Percentiles rank a stretch among this genome's conserved stretches.
These are phyloP conservation scores for Fraxinus quadrangulata DNA, from an alignment of 257 asterid species.

Conservation along the genomic window DNA sequence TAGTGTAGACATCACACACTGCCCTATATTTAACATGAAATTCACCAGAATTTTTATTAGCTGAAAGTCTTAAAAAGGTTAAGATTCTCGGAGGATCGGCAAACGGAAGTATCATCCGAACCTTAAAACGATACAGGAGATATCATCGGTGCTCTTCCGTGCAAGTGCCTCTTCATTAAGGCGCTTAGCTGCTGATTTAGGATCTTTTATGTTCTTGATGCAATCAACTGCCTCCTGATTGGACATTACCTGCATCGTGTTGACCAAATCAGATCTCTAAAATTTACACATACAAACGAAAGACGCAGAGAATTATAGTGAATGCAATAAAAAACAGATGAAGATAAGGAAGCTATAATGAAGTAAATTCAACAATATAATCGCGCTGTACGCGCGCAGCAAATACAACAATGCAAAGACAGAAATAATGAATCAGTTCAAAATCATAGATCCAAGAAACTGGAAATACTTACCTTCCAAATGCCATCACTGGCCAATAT, in stretches of 20 bases:
- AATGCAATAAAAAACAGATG: not conserved
- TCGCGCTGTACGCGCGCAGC: not conserved
- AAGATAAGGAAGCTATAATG: not conserved
- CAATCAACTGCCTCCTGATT: constrained; percentile 91
- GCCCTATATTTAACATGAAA: not conserved
- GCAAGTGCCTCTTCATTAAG: constrained; percentile 74
- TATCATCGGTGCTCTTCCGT: constrained; percentile 74
- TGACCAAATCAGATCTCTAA: not conserved
- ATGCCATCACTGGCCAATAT: constrained; percentile 95
- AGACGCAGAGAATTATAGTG: not conserved
- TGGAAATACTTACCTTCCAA: constrained; percentile 67
- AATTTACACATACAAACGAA: not conserved
- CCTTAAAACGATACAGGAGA: constrained; percentile 70
- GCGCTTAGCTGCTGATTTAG: constrained; percentile 64
- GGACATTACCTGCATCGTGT: constrained; percentile 61
- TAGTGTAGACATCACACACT: not conserved
- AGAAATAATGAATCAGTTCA: not conserved
- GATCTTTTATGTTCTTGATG: constrained; percentile 63
- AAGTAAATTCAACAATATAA: not conserved
- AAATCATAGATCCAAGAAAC: not conserved
- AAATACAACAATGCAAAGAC: not conserved
- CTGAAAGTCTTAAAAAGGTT: not conserved
- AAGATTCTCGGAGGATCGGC: not conserved
- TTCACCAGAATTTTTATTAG: not conserved
- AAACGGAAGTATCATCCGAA: constrained; percentile 42